Conservation (phyloP, 1,284 basidiomycete genomes). For the Pseudozyma pruni region DNA sequence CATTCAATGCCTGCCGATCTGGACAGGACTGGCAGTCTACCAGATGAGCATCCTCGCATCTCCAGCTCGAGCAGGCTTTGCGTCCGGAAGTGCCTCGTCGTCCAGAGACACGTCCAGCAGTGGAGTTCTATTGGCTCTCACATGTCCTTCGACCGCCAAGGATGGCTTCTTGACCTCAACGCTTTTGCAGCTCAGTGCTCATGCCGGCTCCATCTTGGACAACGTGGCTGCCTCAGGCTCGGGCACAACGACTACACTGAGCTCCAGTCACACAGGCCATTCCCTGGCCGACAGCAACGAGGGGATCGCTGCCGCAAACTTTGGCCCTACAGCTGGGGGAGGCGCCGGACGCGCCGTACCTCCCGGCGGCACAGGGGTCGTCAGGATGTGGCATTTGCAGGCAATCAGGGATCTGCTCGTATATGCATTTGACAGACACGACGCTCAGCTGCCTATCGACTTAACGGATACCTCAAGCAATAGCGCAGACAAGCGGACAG, state of each 20-base stretch:
- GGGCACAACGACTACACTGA: too few relatives aligned
- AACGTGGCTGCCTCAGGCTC: conserved; percentile 26
- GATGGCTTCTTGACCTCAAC: conserved; percentile 22
- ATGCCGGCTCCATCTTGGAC: conserved; percentile 40
- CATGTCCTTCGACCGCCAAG: conserved; percentile 22
- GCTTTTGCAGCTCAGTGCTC: conserved; percentile 46
- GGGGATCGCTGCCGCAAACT: conserved; percentile 41
- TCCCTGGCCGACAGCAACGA: conserved; percentile 11
- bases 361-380: conserved; percentile 40
- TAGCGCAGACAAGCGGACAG: conserved; percentile 8
- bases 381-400: conserved; percentile 59
- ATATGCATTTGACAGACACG: conserved; percentile 45
- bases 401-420: conserved; percentile 44
- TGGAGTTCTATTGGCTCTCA: conserved; percentile 53
- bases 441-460: conserved; percentile 42
- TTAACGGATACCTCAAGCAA: conserved; percentile 11
- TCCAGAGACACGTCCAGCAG: conserved; percentile 1
- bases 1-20: conserved; percentile 46
- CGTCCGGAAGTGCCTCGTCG: background rate
- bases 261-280: conserved; percentile 18
- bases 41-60: conserved; percentile 50
- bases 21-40: conserved; percentile 52
- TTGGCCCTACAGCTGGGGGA: conserved; percentile 47
- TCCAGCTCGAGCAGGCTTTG: background rate
- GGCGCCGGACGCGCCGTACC: conserved; percentile 45